Conservation (phyloP, 2,329 filamentous ascomycete genomes). For the Fusarium compactum region DNA sequence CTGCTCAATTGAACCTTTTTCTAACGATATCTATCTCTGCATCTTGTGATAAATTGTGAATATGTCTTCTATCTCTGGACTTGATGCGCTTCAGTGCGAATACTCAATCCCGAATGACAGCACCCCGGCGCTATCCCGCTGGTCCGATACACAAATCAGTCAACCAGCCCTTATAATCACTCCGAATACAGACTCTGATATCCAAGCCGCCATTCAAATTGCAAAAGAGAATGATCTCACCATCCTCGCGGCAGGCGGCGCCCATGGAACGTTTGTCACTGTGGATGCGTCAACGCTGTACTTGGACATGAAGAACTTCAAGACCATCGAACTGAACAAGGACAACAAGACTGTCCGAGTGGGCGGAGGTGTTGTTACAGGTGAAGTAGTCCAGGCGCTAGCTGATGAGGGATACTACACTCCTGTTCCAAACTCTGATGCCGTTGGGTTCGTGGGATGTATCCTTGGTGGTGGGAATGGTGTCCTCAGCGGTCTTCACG, state of each 20-base stretch:
- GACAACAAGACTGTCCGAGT: conserved; percentile 41
- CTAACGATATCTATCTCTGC: fast-evolving
- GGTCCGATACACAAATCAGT: conserved; percentile 48
- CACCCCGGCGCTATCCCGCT: conserved; percentile 38
- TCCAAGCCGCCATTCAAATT: conserved; percentile 44
- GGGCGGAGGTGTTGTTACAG: conserved; percentile 48
- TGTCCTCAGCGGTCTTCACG: conserved; percentile 47
- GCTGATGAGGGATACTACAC: conserved; percentile 50
- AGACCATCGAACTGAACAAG: conserved; percentile 47
- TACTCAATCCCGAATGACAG: not conserved
- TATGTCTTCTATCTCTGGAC: conserved; percentile 13
- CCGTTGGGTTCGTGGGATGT: conserved; percentile 47
- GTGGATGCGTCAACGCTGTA: conserved; percentile 49
- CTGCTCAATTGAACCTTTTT: not conserved
- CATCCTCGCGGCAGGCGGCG: conserved; percentile 48
- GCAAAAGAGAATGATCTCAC: conserved; percentile 48
- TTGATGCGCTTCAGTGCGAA: conserved; percentile 21
- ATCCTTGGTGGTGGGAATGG: conserved; percentile 48
- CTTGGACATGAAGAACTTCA: conserved; percentile 51
- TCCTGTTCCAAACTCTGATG: conserved; percentile 45
- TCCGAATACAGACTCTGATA: conserved; percentile 48
- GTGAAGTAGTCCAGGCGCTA: conserved; percentile 46
- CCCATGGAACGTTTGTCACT: conserved; percentile 47
- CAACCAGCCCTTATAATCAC: conserved; percentile 47
- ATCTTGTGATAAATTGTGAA: not conserved